Conservation (phyloP, 108 stramenopile genomes). For the Nitzschia inconspicua region DNA sequence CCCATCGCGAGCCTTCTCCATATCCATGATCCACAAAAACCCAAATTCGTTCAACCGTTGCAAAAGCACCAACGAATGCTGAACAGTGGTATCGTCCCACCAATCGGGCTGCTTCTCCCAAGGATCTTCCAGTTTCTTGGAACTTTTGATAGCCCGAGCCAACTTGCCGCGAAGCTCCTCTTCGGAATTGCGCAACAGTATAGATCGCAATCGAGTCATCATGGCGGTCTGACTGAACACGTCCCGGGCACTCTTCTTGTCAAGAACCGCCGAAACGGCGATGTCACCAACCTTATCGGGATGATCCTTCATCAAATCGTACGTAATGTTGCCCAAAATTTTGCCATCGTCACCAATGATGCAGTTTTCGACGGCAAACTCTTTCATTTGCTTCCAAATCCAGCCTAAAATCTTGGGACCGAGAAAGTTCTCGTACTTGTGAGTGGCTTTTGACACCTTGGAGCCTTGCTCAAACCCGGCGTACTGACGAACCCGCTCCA, state of each 20-base stretch:
- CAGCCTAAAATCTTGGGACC: constrained; percentile 64
- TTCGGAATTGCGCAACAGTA: constrained; percentile 46
- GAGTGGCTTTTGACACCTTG: constrained; percentile 4
- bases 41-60: constrained; percentile 22
- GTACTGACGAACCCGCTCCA: constrained; percentile 30
- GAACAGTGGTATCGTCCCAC: constrained; percentile 56
- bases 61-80: constrained; percentile 23
- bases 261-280: constrained; percentile 48
- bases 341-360: constrained; percentile 51
- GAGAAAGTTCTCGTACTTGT: constrained; percentile 53
- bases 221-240: constrained; percentile 63
- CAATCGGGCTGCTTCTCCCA: constrained; percentile 68
- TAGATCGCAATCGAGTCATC: constrained; percentile 57
- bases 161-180: constrained; percentile 34
- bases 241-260: constrained; percentile 58
- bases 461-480: neutral
- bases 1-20: constrained; percentile 1
- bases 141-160: constrained; percentile 43
- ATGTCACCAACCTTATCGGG: constrained; percentile 20
- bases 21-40: constrained; percentile 15
- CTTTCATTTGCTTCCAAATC: constrained; percentile 51
- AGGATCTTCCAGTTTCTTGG: constrained; percentile 29
- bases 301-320: constrained; percentile 40
- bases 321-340: constrained; percentile 45
- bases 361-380: constrained; percentile 36